These are phyloP conservation scores for Solanum corneliomulleri DNA, from an alignment of 257 asterid genomes.

Conservation along the genomic window DNA sequence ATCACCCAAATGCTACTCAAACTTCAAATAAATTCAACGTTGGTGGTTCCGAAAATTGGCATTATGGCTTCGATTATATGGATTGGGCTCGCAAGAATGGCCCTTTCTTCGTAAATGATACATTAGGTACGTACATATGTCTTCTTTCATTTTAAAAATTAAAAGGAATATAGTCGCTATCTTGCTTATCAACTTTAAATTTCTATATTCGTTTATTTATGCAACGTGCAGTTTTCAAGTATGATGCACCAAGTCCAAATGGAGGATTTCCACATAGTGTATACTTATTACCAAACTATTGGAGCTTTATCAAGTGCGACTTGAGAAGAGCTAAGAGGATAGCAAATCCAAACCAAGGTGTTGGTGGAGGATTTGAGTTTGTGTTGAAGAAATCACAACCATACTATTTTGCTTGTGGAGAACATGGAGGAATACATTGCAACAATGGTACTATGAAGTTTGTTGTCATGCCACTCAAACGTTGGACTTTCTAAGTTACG, in stretches of 20 bases:
- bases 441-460: slow-evolving; percentile 68
- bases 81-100: slow-evolving; percentile 51
- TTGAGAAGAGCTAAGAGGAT: slow-evolving; percentile 38
- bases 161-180: background rate
- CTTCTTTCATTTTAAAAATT: background rate
- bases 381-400: slow-evolving; percentile 50
- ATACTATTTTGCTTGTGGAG: slow-evolving; percentile 61
- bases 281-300: slow-evolving; percentile 34
- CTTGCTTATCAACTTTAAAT: background rate
- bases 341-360: slow-evolving; percentile 37
- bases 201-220: background rate
- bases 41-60: slow-evolving; percentile 61
- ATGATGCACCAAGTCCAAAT: slow-evolving; percentile 53
- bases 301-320: slow-evolving; percentile 60
- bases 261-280: slow-evolving; percentile 48
- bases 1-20: slow-evolving; percentile 20
- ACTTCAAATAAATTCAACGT: slow-evolving; percentile 23
- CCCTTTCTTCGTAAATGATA: slow-evolving; percentile 54
- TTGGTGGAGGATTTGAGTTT: slow-evolving; percentile 50
- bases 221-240: slow-evolving; percentile 45
- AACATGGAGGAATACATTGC: slow-evolving; percentile 51
- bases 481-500: slow-evolving; percentile 4
- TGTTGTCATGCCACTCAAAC: slow-evolving; percentile 46
- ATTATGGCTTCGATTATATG: slow-evolving; percentile 51
- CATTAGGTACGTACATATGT: slow-evolving; percentile 19